A percentile compares a stretch with the other conserved stretches of the same genome.
These are phyloP conservation scores for Rhizopogon vesiculosus DNA, from an alignment of 768 basidiomycete genomes.

Conservation along the genomic window DNA sequence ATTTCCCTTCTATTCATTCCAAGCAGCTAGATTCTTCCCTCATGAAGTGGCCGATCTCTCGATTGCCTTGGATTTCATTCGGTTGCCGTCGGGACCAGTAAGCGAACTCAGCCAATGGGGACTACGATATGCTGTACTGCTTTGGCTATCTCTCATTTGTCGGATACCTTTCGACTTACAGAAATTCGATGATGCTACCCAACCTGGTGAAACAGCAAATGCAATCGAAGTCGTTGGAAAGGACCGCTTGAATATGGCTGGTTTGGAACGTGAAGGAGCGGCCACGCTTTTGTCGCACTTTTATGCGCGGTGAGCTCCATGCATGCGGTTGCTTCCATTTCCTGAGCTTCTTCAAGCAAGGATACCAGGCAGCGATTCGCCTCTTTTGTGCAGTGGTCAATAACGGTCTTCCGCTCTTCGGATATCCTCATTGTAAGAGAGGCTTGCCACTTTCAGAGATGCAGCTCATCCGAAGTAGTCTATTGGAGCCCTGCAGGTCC, in stretches of 20 bases:
- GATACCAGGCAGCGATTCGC: slow-evolving; percentile 49
- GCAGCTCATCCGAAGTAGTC: slow-evolving; percentile 35
- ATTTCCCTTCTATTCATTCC: slow-evolving; percentile 11
- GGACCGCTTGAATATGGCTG: slow-evolving; percentile 56
- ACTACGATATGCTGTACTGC: slow-evolving; percentile 73
- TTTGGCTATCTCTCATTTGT: slow-evolving; percentile 94
- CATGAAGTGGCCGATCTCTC: slow-evolving; percentile 84
- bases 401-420: slow-evolving; percentile 29
- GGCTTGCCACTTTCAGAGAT: not conserved
- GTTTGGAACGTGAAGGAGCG: slow-evolving; percentile 82
- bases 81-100: slow-evolving; percentile 38
- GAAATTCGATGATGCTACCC: slow-evolving; percentile 68
- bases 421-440: slow-evolving; percentile 49
- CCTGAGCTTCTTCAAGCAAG: slow-evolving; percentile 36
- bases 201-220: slow-evolving; percentile 48
- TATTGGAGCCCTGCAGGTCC: slow-evolving; percentile 62
- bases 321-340: not conserved
- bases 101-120: slow-evolving; percentile 59
- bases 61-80: slow-evolving; percentile 65
- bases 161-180: slow-evolving; percentile 90
- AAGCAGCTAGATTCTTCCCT: slow-evolving; percentile 86
- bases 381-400: slow-evolving; percentile 48
- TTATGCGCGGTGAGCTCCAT: slow-evolving; percentile 62
- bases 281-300: slow-evolving; percentile 76
- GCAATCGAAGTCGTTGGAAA: slow-evolving; percentile 57